Evolutionary conservation across 129 eudicot genomes (phyloP).

Genomic region (Glebionis coronaria): DNA sequence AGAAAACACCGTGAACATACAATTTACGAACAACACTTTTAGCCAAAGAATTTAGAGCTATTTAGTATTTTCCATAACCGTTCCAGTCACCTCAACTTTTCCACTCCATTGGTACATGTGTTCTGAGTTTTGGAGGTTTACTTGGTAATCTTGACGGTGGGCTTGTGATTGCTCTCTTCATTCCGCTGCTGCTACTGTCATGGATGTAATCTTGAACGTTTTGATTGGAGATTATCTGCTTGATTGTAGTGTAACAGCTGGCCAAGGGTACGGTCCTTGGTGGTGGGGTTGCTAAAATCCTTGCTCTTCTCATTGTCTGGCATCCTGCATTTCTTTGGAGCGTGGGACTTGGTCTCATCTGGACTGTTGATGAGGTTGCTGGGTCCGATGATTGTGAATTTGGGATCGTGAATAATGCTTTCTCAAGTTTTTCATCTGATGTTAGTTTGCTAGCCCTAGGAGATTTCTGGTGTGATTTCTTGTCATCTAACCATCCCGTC

Average conservation of each 20-base stretch:
- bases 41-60: constrained; percentile 20
- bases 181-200: constrained; percentile 24
- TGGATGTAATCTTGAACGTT: constrained; percentile 32
- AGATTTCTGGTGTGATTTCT: no score
- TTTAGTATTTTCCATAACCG: constrained; percentile 14
- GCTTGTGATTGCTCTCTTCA: constrained; percentile 47
- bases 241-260: constrained; percentile 39
- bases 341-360: constrained; percentile 16
- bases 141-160: constrained; percentile 50
- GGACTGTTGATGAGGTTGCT: constrained; percentile 26
- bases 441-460: no score
- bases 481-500: no score
- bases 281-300: constrained; percentile 19
- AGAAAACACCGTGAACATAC: constrained; percentile 4
- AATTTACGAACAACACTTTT: constrained; percentile 32
- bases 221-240: constrained; percentile 64
- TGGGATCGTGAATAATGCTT: no score
- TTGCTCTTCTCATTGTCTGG: constrained; percentile 30
- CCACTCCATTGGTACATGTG: constrained; percentile 55
- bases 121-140: constrained; percentile 54
- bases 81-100: constrained; percentile 33
- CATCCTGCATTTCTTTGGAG: constrained; percentile 45
- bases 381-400: constrained; percentile 30
- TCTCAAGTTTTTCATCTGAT: no score
- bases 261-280: constrained; percentile 38